These are phyloP conservation scores for Saturnispora zaruensis DNA, from an alignment of 805 yeast genomes.

Conservation along the genomic window DNA sequence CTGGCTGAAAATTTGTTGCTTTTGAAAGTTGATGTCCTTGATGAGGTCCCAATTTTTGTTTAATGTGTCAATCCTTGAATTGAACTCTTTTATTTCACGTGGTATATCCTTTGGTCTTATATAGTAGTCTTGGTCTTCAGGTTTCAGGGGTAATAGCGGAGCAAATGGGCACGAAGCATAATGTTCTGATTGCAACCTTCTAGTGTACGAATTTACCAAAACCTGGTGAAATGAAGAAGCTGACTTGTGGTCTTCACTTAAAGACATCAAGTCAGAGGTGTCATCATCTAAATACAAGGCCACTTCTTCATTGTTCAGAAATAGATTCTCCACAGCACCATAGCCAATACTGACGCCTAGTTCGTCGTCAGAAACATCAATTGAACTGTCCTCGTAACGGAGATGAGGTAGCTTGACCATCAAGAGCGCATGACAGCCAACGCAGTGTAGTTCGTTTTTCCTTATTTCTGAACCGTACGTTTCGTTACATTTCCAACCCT, in stretches of 20 bases:
- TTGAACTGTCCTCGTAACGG: not conserved
- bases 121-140: constrained; percentile 20
- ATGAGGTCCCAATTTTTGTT: constrained; percentile 12
- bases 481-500: constrained; percentile 45
- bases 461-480: constrained; percentile 17
- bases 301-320: not conserved
- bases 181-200: constrained; percentile 22
- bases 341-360: constrained; percentile 6
- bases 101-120: constrained; percentile 22
- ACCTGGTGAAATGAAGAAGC: constrained; percentile 14
- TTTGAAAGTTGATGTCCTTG: constrained; percentile 10
- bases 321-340: constrained; percentile 6
- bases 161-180: constrained; percentile 20
- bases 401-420: constrained; percentile 17
- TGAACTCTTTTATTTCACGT: constrained; percentile 17
- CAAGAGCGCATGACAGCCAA: constrained; percentile 27
- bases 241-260: not conserved
- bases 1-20: not conserved
- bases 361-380: constrained; percentile 11
- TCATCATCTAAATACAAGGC: constrained; percentile 13
- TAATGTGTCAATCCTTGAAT: constrained; percentile 13
- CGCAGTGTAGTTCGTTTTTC: constrained; percentile 29
- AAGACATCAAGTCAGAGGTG: constrained; percentile 15
- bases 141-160: constrained; percentile 12
- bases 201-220: constrained; percentile 22